Base-by-base conservation (phyloP, 176 grass and related monocot genomes). In the Aechmea fasciata region DNA sequence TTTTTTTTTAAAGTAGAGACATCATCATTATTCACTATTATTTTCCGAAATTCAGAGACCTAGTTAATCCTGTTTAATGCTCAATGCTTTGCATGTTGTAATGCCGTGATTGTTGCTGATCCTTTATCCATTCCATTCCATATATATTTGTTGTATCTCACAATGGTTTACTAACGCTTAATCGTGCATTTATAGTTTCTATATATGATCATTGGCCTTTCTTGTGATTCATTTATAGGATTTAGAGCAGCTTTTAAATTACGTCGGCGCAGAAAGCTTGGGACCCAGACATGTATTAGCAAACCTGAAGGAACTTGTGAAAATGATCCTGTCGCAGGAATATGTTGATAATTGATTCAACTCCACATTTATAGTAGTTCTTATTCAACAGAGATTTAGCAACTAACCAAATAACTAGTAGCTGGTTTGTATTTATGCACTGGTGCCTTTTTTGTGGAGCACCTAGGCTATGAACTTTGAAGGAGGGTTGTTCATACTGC, bases 221-320 rank as follows among this genome's bases (percentile, higher is more conserved):
- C 55, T 61, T 41, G 33, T 61, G 9, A 61, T 61, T 61, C 9
- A 22, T 18, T 61, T 61, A 9, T 77, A 97, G 84, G 81, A 97
- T 79, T 75, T 93, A 13, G 94, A 99, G 78, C 94, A 99, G 70
- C 79, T 93, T 75, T 70, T 93, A 51, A 93, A 99, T 62, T 91
- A 92, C 75, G 71, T 99, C 68, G 94, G 82, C 0, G 90, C 80
- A 23, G 89, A 97, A 75, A 97, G 86, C 64, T 73, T 92, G 50
- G 94, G 86, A 1, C 94, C 94, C 10, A 92, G 89, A 68, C 89
- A 97, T 77, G 80, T 92, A 73, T 79, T 97, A 71, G 81, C 93
- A 83, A 97, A 99, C 75, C 74, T 99, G 14, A 99, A 88, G 77
- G 89, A 99, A 71, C 84, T 99, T 61, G 85, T 82, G 74, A 71